These are phyloP conservation scores for Nectriaceae sp. DNA, from an alignment of 2,329 filamentous ascomycete genomes.

Conservation along the genomic window DNA sequence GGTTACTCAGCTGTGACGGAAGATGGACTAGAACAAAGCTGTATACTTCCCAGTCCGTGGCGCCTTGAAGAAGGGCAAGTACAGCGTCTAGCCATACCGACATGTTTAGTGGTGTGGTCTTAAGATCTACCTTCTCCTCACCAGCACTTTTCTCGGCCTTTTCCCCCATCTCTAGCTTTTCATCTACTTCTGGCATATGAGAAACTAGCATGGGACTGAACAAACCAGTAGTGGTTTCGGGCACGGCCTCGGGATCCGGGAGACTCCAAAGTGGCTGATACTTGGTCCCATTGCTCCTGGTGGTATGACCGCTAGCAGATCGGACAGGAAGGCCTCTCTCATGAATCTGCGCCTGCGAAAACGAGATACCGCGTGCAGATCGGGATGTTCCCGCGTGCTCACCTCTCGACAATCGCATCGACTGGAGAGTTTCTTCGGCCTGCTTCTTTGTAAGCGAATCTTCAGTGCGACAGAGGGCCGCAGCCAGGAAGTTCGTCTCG, in stretches of 20 bases:
- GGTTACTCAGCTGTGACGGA: conserved; percentile 86
- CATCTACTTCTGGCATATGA: conserved; percentile 25
- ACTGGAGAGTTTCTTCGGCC: conserved; percentile 52
- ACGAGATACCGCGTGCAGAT: conserved; percentile 53
- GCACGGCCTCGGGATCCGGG: conserved; percentile 58
- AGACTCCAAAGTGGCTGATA: conserved; percentile 60
- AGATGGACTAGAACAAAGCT: conserved; percentile 86
- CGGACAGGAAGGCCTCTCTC: conserved; percentile 46
- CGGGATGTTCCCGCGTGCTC: conserved; percentile 43
- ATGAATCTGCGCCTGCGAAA: conserved; percentile 47
- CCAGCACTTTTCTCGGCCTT: conserved; percentile 1
- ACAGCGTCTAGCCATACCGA: conserved; percentile 76
- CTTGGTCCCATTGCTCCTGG: conserved; percentile 31
- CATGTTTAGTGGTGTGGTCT: conserved; percentile 56
- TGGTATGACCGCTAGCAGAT: conserved; percentile 43
- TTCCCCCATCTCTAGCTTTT: conserved; percentile 14
- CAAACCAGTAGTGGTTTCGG: conserved; percentile 45
- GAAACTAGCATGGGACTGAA: conserved; percentile 57
- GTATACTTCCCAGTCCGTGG: conserved; percentile 84
- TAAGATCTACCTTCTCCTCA: conserved; percentile 26
- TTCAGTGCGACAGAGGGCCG: conserved; percentile 67
- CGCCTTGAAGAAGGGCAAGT: conserved; percentile 70
- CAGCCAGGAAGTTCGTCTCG: conserved; percentile 73
- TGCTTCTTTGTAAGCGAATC: conserved; percentile 52
- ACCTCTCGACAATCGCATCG: conserved; percentile 44